phyloP scores from a whole-genome alignment of 768 basidiomycete genomes.

The Tricholoma hemisulphureum region DNA sequence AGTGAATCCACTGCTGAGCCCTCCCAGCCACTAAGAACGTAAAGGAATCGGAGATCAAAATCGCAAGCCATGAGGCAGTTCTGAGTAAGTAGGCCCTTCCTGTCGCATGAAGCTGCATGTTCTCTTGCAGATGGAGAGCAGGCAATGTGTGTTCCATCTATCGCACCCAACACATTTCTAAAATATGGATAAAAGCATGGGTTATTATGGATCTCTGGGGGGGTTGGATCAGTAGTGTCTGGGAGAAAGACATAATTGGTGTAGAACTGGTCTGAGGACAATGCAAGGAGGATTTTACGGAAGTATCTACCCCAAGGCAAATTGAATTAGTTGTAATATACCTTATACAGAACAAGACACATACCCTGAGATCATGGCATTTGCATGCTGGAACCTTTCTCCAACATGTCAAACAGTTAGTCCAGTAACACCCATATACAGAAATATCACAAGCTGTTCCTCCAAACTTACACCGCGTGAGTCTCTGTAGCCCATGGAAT shows the following conservation, averaged over 20 bases:
- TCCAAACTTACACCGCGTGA: constrained; percentile 14
- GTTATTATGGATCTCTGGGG: constrained; percentile 14
- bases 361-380: neutral
- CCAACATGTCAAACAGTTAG: neutral
- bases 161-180: neutral
- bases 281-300: neutral
- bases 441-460: neutral
- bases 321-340: neutral
- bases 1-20: constrained; percentile 24
- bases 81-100: constrained; percentile 23
- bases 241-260: constrained; percentile 14
- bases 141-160: constrained; percentile 18
- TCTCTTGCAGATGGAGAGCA: constrained; percentile 5
- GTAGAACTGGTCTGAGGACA: constrained; percentile 14
- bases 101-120: too few species aligned
- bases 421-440: neutral
- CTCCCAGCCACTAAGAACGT: constrained; percentile 30
- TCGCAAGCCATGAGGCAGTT: constrained; percentile 28
- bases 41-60: constrained; percentile 26
- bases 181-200: constrained; percentile 27
- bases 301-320: constrained; percentile 8
- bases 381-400: neutral
- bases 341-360: neutral
- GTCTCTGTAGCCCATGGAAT: neutral
- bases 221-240: neutral